Percentiles rank a stretch among this genome's conserved stretches.
Evolutionary conservation across 2,329 filamentous ascomycete species (phyloP).

Genomic region (Penicillium sp.): DNA sequence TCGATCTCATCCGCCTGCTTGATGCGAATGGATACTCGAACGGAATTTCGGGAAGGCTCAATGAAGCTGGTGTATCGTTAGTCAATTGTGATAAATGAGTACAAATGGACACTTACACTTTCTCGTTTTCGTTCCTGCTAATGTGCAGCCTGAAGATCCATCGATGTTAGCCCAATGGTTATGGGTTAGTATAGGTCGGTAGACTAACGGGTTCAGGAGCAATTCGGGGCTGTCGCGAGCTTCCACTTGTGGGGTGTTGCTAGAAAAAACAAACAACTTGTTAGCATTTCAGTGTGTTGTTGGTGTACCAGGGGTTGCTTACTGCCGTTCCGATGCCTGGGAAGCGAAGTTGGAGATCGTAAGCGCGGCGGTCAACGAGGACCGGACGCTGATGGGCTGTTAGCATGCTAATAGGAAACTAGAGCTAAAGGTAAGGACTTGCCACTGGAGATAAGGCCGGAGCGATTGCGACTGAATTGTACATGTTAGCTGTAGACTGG

Average conservation of each 20-base stretch:
- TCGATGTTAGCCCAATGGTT: constrained; percentile 5
- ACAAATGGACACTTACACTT: constrained; percentile 62
- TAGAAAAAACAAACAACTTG: neutral
- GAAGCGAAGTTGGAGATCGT: constrained; percentile 97
- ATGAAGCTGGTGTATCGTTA: constrained; percentile 50
- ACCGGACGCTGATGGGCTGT: constrained; percentile 94
- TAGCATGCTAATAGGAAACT: constrained; percentile 48
- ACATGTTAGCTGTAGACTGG: constrained; percentile 14
- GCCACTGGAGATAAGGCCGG: constrained; percentile 35
- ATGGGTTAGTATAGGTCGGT: neutral
- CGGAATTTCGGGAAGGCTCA: constrained; percentile 94
- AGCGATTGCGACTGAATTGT: constrained; percentile 22
- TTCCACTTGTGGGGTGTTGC: constrained; percentile 98
- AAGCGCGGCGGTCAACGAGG: constrained; percentile 89
- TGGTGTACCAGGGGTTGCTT: neutral
- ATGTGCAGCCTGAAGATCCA: constrained; percentile 61
- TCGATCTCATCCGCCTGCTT: constrained; percentile 99
- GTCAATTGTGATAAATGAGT: neutral
- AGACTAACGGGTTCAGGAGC: constrained; percentile 71
- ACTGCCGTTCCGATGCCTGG: constrained; percentile 82
- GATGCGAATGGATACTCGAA: constrained; percentile 97
- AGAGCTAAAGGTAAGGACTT: neutral
- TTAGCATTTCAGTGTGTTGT: neutral
- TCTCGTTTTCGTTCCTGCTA: constrained; percentile 94
- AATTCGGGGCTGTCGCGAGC: constrained; percentile 91